Percentiles rank a stretch among this genome's conserved stretches.
Evolutionary conservation across 2,329 filamentous ascomycete species (phyloP).

Genomic region (Ploettnerulaceae sp.): DNA sequence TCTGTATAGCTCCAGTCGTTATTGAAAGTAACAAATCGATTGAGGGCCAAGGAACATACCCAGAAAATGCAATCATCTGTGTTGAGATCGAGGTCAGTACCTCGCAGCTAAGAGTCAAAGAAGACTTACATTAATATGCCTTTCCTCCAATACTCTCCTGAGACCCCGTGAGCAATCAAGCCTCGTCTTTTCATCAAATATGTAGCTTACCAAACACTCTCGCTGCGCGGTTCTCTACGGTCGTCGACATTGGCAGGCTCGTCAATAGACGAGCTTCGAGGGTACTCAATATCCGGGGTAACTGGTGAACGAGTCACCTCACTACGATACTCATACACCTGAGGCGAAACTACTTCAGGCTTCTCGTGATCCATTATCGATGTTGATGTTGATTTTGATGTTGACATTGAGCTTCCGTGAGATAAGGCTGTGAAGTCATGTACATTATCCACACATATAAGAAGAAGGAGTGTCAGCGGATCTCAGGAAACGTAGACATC

Average conservation of each 20-base stretch:
- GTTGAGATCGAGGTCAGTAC: neutral
- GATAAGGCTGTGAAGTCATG: neutral
- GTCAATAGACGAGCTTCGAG: slow-evolving; percentile 21
- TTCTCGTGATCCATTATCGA: slow-evolving; percentile 31
- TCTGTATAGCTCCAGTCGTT: slow-evolving; percentile 20
- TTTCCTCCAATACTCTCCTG: slow-evolving; percentile 39
- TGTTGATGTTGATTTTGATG: neutral
- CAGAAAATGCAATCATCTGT: slow-evolving; percentile 43
- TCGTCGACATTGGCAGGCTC: slow-evolving; percentile 26
- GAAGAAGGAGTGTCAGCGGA: too few species aligned
- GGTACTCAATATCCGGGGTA: slow-evolving; percentile 21
- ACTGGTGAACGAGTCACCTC: slow-evolving; percentile 20
- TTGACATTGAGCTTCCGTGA: neutral
- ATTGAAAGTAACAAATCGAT: neutral
- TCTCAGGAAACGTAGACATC: neutral
- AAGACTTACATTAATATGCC: slow-evolving; percentile 38
- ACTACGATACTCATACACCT: slow-evolving; percentile 24
- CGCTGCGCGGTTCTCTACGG: slow-evolving; percentile 26
- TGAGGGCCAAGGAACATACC: slow-evolving; percentile 29
- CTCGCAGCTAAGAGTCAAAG: neutral
- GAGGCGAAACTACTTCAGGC: slow-evolving; percentile 26
- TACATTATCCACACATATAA: neutral
- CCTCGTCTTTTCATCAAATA: neutral
- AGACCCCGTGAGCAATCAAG: slow-evolving; percentile 11
- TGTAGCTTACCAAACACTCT: slow-evolving; percentile 27